phyloP scores from a whole-genome alignment of 78 protist species.

The Guillardia theta region DNA sequence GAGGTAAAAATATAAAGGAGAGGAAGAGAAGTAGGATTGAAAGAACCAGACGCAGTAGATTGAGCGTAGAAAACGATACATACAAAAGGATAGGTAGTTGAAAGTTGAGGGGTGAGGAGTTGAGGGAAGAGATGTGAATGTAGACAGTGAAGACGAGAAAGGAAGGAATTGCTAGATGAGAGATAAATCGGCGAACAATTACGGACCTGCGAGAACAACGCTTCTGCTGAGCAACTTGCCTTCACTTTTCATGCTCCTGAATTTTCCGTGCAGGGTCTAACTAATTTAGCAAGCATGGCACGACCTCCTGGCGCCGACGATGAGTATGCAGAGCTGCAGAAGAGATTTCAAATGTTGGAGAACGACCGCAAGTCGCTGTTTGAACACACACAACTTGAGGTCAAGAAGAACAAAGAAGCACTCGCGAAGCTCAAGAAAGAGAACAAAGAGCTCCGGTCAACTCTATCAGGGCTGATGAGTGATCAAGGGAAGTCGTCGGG shows the following conservation, averaged over 20 bases:
- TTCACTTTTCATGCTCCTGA: too few species aligned
- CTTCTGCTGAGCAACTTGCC: neutral
- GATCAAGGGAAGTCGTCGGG: neutral
- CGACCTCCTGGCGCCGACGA: conserved; percentile 43
- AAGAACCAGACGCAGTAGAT: neutral
- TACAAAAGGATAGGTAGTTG: neutral
- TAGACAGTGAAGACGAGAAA: neutral
- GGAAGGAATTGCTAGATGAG: neutral
- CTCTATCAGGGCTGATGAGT: neutral
- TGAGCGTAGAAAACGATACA: neutral
- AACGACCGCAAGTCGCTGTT: neutral
- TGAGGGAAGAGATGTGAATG: neutral
- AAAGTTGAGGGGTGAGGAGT: neutral
- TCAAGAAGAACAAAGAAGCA: neutral
- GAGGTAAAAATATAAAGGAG: neutral
- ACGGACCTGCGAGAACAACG: neutral
- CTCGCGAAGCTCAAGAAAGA: neutral
- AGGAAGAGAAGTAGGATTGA: neutral
- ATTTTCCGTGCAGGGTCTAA: too few species aligned
- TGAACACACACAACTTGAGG: neutral
- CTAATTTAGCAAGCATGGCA: neutral
- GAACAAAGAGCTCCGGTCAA: conserved; percentile 2
- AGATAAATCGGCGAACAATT: neutral
- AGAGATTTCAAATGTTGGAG: conserved; percentile 17
- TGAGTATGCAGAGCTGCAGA: conserved; percentile 34